Evolutionary conservation across 2,329 filamentous ascomycete species (phyloP), one percentile per base, ranked within the genome.

Genomic region (Diplodia intermedia): DNA sequence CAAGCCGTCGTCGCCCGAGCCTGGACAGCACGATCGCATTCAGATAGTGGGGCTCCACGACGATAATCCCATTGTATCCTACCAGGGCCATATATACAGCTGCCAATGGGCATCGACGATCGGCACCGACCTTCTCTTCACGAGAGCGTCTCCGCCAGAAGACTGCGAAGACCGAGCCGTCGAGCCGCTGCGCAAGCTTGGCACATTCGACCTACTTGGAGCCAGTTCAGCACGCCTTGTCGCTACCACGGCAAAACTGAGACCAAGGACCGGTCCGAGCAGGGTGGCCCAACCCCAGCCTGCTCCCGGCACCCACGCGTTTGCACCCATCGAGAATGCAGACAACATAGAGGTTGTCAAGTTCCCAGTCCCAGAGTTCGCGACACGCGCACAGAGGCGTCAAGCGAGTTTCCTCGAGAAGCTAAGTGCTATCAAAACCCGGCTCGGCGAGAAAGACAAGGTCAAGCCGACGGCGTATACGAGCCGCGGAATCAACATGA

Each of bases 31-130:
- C 23, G 65, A 65, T 70, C 78, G 63, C 52, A 86, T 97, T 6
- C 93, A 97, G 75, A 89, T 97, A 62, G 83, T 95, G n/a, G 93
- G 92, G 33, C 84, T 97, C 3, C 91, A 97, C 78, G 90, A 90
- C 1, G 75, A 81, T 2, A 90, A 91, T 60, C 94, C 94, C 0
- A 82, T 97, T 33, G 85, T 97, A 69, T 90, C 91, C 26, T 96
- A 96, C 79, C 86, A 90, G 68, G 91, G 91, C 36, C 87, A 90
- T 70, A 82, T 96, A 26, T 95, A 94, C 76, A 89, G 88, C 71
- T 94, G 93, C 71, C 82, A 88, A 55, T 98, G 94, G 94, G 86
- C 88, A 12, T 88, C 91, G 70, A 90, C 93, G 69, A 87, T 97
- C 53, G 94, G 94, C 43, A 97, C 93, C 0, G 92, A 96, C 72